phyloP scores from a whole-genome alignment of 257 asterid genomes.

The Rehmannia glutinosa region DNA sequence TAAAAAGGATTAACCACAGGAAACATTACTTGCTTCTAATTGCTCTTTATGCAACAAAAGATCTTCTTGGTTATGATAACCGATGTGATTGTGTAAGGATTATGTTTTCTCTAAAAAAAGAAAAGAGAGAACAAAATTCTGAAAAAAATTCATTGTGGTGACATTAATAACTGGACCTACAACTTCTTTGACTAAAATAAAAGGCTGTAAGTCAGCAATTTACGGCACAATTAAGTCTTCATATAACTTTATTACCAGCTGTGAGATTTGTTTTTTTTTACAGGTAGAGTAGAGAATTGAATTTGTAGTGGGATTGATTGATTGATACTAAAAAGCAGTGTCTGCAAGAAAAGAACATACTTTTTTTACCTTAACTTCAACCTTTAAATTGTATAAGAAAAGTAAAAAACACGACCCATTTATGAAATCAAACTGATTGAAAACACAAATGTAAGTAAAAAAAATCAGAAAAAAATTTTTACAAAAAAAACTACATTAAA shows the following conservation, averaged over 20 bases:
- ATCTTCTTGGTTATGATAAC: conserved; percentile 23
- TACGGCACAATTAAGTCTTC: conserved; percentile 30
- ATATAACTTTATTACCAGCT: conserved; percentile 1
- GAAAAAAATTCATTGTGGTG: conserved; percentile 5
- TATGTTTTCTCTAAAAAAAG: neutral
- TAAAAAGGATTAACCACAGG: neutral
- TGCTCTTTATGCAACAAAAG: conserved; percentile 18
- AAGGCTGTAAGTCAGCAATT: conserved; percentile 22
- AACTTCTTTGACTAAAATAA: conserved; percentile 18
- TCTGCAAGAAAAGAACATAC: too few species aligned
- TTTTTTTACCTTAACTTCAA: too few species aligned
- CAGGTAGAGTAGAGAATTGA: neutral
- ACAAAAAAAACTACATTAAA: too few species aligned
- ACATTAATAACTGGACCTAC: conserved; percentile 24
- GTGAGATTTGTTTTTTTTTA: neutral
- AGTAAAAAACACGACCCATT: too few species aligned
- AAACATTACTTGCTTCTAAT: conserved; percentile 16
- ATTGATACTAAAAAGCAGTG: conserved; percentile 19
- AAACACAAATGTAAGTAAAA: too few species aligned
- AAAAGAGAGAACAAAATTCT: neutral
- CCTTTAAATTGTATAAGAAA: too few species aligned
- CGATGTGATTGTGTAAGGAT: conserved; percentile 6
- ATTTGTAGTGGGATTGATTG: neutral
- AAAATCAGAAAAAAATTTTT: too few species aligned
- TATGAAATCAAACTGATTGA: too few species aligned